phyloP scores from a whole-genome alignment of 768 basidiomycete species.

The Termitomyces eurrhizus region DNA sequence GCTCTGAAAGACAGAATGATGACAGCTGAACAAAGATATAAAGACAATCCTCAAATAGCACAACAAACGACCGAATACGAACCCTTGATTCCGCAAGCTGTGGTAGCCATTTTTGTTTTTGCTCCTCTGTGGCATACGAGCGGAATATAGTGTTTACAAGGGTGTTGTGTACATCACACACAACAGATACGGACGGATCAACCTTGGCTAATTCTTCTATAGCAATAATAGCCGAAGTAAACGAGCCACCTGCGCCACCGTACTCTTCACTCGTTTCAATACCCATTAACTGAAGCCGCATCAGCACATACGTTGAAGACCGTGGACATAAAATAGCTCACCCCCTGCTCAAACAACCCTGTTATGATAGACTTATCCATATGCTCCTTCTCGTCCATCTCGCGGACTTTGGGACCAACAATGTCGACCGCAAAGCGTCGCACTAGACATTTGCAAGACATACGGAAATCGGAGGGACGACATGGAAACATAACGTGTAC shows the following conservation, averaged over 20 bases:
- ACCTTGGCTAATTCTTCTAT: slow-evolving; percentile 97
- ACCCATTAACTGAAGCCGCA: slow-evolving; percentile 79
- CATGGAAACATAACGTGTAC: slow-evolving; percentile 17
- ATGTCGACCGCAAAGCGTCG: slow-evolving; percentile 86
- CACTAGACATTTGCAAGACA: slow-evolving; percentile 43
- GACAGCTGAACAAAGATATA: slow-evolving; percentile 60
- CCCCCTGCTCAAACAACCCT: slow-evolving; percentile 93
- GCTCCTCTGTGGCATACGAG: slow-evolving; percentile 77
- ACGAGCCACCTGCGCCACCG: slow-evolving; percentile 86
- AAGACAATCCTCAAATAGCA: background rate
- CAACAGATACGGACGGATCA: slow-evolving; percentile 93
- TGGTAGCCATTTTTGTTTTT: slow-evolving; percentile 88
- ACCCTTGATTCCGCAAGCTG: slow-evolving; percentile 77
- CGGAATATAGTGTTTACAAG: slow-evolving; percentile 94
- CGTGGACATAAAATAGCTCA: slow-evolving; percentile 31
- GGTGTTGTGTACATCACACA: slow-evolving; percentile 98
- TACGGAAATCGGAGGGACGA: background rate
- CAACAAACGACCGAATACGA: slow-evolving; percentile 5
- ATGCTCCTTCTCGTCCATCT: slow-evolving; percentile 96
- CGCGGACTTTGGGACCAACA: slow-evolving; percentile 84
- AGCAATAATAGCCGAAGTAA: slow-evolving; percentile 92
- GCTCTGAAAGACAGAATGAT: slow-evolving; percentile 92
- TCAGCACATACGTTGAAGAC: slow-evolving; percentile 2
- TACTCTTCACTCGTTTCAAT: slow-evolving; percentile 86
- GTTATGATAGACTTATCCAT: slow-evolving; percentile 90